Evolutionary conservation across 2,329 filamentous ascomycete genomes (phyloP), one percentile per base, ranked within the genome.

Genomic region (Exophiala lecanii-corni): DNA sequence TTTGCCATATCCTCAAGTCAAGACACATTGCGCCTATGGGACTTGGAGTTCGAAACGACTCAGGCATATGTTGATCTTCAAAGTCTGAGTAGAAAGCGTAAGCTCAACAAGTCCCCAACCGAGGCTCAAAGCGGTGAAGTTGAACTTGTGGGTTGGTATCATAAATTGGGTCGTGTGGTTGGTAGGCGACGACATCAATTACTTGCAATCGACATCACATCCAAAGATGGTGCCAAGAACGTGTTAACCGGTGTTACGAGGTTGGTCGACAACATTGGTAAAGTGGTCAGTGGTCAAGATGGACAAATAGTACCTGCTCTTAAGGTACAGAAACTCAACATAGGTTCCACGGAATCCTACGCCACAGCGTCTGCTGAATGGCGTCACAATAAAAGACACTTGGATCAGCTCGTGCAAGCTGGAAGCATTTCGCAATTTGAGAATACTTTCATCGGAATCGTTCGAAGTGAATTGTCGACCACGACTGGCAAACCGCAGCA

Each of bases 21-120:
- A 28, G 67, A 66, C 12, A 56, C 64, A n/a, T 55, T 73, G 17
- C 66, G 64, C 2, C 52, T 72, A 5, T 69, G 70, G 41, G 68
- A 72, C 50, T 64, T 68, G n/a, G 64, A 68, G 36, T 72, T 69
- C 50, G 62, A 65, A 47, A 69, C 69, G 1, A 57, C 71, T 10
- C 69, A 71, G 49, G 63, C 66, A 39, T 65, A 63, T 40, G 63
- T 69, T 39, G 47, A 62, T 10, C 45, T 62, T 38, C 53, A n/a
- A 55, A 63, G 32, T n/a, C 28, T 39, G 4, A 48, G 39, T 23
- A 40, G 51, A n/a, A 55, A 55, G 35, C 45, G 51, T 30, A 56
- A 54, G 45, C 48, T 49, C 5, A 40, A 39, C n/a, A 28, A 36
- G 30, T 45, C 39, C 26, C 34, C 36, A 7, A 32, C 45, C 42